Conservation (phyloP, 2,329 filamentous ascomycete genomes). For the Colletotrichum australisinense region DNA sequence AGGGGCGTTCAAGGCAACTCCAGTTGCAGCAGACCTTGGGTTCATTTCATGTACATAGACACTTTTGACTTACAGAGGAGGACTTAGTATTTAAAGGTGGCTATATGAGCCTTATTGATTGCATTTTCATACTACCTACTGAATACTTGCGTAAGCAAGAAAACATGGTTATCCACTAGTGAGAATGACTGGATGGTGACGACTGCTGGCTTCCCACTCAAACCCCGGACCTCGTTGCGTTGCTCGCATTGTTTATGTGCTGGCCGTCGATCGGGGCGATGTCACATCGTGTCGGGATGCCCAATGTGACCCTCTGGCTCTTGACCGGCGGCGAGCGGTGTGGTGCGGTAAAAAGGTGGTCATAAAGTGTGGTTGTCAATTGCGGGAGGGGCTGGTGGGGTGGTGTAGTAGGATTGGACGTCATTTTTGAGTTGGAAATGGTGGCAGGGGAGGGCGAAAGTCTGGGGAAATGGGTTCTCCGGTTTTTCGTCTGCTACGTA, state of each 20-base stretch:
- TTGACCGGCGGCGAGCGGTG: not conserved
- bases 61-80: not conserved
- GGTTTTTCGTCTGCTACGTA: no score
- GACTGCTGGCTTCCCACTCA: not conserved
- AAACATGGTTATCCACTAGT: not conserved
- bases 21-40: conserved; percentile 4
- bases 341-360: not conserved
- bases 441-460: no score
- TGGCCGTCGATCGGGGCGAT: not conserved
- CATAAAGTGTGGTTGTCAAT: not conserved
- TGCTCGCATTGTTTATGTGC: not conserved
- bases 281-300: not conserved
- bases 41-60: conserved; percentile 29
- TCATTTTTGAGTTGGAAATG: no score
- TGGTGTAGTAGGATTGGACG: not conserved
- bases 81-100: not conserved
- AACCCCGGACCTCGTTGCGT: not conserved
- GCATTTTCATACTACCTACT: not conserved
- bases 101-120: not conserved
- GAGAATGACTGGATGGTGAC: not conserved
- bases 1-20: not conserved
- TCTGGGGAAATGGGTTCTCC: no score
- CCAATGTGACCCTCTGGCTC: not conserved
- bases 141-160: not conserved
- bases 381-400: not conserved